Evolutionary conservation across 2,329 filamentous ascomycete species (phyloP).

Genomic region (Cyphellophora europaea): DNA sequence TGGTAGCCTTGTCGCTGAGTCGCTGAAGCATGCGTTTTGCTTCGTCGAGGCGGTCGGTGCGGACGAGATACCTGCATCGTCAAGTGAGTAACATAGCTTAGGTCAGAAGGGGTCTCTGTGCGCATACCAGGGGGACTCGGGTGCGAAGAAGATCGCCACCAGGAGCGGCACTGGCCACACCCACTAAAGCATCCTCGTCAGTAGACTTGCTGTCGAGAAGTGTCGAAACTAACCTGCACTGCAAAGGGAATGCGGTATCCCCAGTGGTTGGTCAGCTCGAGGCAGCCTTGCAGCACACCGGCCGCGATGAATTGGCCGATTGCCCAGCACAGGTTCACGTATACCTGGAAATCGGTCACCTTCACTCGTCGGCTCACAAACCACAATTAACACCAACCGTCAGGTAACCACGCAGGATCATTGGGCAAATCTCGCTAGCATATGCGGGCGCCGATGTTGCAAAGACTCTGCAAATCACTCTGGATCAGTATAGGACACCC

Average conservation of each 20-base stretch:
- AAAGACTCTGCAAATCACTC: no score
- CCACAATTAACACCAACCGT: constrained; percentile 51
- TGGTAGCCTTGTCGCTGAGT: constrained; percentile 22
- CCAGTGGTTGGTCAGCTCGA: constrained; percentile 5
- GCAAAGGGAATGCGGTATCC: constrained; percentile 15
- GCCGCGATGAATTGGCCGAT: constrained; percentile 49
- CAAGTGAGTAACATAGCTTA: constrained; percentile 77
- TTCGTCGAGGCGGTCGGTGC: constrained; percentile 32
- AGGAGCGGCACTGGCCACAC: constrained; percentile 14
- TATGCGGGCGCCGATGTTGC: constrained; percentile 44
- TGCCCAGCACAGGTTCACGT: constrained; percentile 56
- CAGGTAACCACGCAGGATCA: constrained; percentile 46
- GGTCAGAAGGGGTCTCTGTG: constrained; percentile 54
- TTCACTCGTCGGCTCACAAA: no score
- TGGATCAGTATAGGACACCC: constrained; percentile 26
- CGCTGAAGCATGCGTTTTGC: constrained; percentile 32
- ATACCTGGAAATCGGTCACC: no score
- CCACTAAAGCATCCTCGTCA: no score
- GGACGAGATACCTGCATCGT: constrained; percentile 61
- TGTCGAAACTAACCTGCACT: constrained; percentile 4
- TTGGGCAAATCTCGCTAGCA: constrained; percentile 55
- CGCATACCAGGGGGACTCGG: constrained; percentile 44
- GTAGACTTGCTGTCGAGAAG: no score
- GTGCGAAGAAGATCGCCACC: constrained; percentile 35
- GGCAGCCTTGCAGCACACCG: constrained; percentile 10